Evolutionary conservation across 2,329 filamentous ascomycete genomes (phyloP), one percentile per base, ranked within the genome.

Genomic region (Beauveria varroae): DNA sequence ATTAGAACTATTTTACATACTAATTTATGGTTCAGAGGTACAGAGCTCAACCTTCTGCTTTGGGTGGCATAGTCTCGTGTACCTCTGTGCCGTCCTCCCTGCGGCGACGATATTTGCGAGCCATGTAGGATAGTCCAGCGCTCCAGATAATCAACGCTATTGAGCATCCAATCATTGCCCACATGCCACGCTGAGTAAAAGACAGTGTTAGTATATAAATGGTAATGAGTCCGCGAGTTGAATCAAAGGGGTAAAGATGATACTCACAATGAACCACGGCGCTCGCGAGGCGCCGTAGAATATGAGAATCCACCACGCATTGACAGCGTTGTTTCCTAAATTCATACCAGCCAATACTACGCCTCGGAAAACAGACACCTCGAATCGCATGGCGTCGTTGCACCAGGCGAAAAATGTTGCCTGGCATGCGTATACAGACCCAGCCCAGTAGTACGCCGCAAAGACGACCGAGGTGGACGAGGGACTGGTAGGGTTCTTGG

Each of bases 331-430:
- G 67, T 79, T 88, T 1, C 84, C 84, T 66, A 86, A 60, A 63
- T 90, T 90, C 88, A 91, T 91, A 14, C 84, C 83, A 0, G 87
- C 87, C 41, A 91, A 81, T 0, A 90, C 87, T 1, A 90, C 80
- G 2, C 81, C 84, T 4, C 88, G 78, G 65, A 86, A 81, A 51
- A 85, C 79, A 22, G 82, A 80, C 63, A 88, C 83, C 66, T 89
- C 82, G 60, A 82, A 81, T 8, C 85, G 79, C 75, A 88, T 82
- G 2, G 85, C 83, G 67, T 90, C 87, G 66, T 91, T 90, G 24
- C 86, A 87, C 87, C 87, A 90, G 0, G 88, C 87, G 65, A 91
- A 90, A 66, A 90, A 90, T 0, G 85, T 88, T 0, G 88, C 86
- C 71, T 91, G 87, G 67, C 87, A 88, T 0, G 87, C 87, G 65